Base-by-base conservation (phyloP, 192 early-diverging fungal genomes). In the Rhizophagus prolifer region DNA sequence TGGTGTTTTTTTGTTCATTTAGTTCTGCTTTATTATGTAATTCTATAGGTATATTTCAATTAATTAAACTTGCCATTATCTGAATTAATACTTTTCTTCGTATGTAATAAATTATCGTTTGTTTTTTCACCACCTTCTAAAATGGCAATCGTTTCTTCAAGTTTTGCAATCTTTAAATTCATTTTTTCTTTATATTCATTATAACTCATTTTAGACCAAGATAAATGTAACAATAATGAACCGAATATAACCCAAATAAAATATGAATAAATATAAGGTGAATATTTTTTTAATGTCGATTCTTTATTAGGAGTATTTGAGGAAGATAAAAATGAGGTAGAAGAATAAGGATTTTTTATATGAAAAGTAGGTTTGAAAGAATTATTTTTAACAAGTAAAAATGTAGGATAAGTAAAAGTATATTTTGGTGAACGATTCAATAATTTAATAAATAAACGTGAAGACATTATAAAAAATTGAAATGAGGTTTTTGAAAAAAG, bases 151-250 rank as follows among this genome's bases (percentile, higher is more conserved):
- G 31, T 19, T 34, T 66, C 64, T 38, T 66, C 64, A 36, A 66
- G 64, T 38, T 66, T 66, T 21, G 31, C 6, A 66, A 66, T 66
- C 26, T 66, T 66, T 0, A 66, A 34, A 21, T 66, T 8, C 31
- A 66, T 34, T 21, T 34, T n/a, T 34, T 66, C 64, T 34, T 66
- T 30, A 36, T 66, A 66, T 36, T 66, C 64, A 34, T n/a, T 28
- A 66, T 66, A 38, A 21, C 4, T 34, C 26, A 34, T 66, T 66
- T 66, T 66, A 19, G 64, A 34, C 64, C 64, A 66, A 9, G 6
- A 9, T 34, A 66, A 34, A 66, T 66, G 64, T 38, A 66, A 21
- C 5, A 31, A 21, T 9, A 34, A 3, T 30, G 64, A 66, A 34
- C 64, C 64, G 21, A 66, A 66, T 34, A 3, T 21, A 19, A 31